phyloP scores from a whole-genome alignment of 2,329 filamentous ascomycete genomes.

The Aspergillus japonicus region DNA sequence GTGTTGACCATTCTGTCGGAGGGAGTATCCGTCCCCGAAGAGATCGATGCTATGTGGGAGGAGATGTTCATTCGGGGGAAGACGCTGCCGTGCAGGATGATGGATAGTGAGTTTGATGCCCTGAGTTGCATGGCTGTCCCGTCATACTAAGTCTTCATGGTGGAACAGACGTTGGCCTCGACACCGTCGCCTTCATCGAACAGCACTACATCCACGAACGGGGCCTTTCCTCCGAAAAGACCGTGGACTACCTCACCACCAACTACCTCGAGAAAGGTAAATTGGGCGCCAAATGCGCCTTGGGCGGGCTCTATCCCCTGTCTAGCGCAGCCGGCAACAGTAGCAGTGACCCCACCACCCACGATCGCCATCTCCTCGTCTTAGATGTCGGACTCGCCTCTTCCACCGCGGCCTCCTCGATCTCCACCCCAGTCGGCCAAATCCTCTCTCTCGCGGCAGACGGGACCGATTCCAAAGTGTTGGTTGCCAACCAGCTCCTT shows the following conservation, averaged over 20 bases:
- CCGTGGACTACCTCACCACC: constrained; percentile 47
- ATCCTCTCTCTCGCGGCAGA: constrained; percentile 20
- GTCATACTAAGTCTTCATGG: neutral
- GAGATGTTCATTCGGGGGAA: constrained; percentile 39
- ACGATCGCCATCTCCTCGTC: constrained; percentile 12
- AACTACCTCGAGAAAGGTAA: constrained; percentile 50
- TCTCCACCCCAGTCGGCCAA: constrained; percentile 16
- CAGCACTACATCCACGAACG: constrained; percentile 54
- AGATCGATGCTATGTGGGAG: constrained; percentile 51
- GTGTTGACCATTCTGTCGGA: constrained; percentile 51
- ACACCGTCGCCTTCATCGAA: constrained; percentile 56
- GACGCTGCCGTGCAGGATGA: constrained; percentile 41
- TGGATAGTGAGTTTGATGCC: constrained; percentile 39
- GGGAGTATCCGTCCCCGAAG: constrained; percentile 49
- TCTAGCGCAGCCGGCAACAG: neutral
- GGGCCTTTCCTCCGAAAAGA: constrained; percentile 39
- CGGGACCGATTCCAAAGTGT: constrained; percentile 16
- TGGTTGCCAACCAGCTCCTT: constrained; percentile 23
- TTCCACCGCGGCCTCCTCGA: neutral
- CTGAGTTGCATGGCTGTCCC: neutral
- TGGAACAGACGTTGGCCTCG: constrained; percentile 46
- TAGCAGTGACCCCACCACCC: no score
- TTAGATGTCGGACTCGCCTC: constrained; percentile 25
- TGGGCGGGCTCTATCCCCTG: constrained; percentile 43
- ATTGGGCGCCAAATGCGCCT: constrained; percentile 47